Base-by-base conservation (phyloP, 371 early-diverging fungal species). In the Mucor mucedo region DNA sequence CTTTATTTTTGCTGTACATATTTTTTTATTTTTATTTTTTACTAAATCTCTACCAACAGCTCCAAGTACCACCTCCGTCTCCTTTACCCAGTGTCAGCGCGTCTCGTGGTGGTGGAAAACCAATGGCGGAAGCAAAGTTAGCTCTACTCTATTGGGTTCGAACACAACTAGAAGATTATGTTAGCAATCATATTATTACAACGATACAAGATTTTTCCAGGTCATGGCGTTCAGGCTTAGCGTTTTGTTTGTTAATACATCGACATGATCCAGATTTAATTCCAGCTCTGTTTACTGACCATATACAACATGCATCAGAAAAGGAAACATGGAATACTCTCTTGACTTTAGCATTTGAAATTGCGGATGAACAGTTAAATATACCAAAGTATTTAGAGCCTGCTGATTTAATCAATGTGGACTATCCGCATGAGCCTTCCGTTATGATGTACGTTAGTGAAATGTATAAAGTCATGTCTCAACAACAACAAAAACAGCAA, bases 161-260 rank as follows among this genome's bases (percentile, higher is more conserved):
- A 28, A 70, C 73, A 29, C 87, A 86, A 52, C 77, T 91, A 1
- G 78, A 75, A 14, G 83, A 84, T 45, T 91, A 90, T 66, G 57
- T 72, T 2, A 45, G 54, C 3, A 77, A 76, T 11, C 77, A 84
- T 35, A 74, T 88, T 28, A 80, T 88, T 30, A 76, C 80, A 38
- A 58, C 76, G 5, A 70, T 87, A 3, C 80, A 79, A 39, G 88
- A 92, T 69, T 90, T 92, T 70, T 79, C 87, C 52, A 78, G 79
- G 33, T 80, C 86, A 9, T 92, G 92, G 93, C 75, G 85, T 58
- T 87, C 82, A 57, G 93, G 93, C 6, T 68, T 88, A 29, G 86
- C 85, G 13, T 92, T 92, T 68, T 80, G 84, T 61, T 81, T 88
- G 35, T 73, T 93, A 13, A 86, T 91, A 16, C 89, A 92, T 69